Evolutionary conservation across 768 basidiomycete species (phyloP), one percentile per base, ranked within the genome.

Genomic region (Crassisporium funariophilum): DNA sequence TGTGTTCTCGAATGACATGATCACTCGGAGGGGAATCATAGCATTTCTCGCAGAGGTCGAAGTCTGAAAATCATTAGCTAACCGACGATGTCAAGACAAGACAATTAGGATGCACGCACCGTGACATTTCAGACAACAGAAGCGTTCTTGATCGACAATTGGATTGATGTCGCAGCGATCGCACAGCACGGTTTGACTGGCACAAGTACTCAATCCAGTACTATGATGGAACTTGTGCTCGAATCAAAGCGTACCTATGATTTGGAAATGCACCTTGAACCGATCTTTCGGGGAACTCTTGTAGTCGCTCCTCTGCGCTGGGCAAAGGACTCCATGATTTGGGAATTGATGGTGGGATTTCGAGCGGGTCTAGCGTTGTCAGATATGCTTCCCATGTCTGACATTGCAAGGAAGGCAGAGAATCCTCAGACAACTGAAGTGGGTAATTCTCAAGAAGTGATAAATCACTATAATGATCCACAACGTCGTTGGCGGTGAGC

Each of bases 371-470:
- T 8, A 39, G 12, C 13, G 35, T 27, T 20, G 46, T 37, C 21
- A 47, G n/a, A 12, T 42, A 24, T 22, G 51, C 44, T 23, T 55
- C 53, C 53, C 53, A 54, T 5, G 49, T 24, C 16, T 19, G 29
- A 35, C 45, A 54, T 12, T 46, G 33, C 38, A 50, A 40, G 21
- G 40, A 44, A 4, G 53, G 45, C 29, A 31, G 33, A 4, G 25
- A 6, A 5, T 33, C 37, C n/a, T 13, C 19, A 1, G 13, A 20
- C 10, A 35, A n/a, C 1, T 21, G 23, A 13, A 49, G 4, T 5
- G 44, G 47, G 22, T 38, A 49, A 22, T 55, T 45, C 3, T 46
- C 31, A 10, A 49, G 37, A 1, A 52, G 21, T 13, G 13, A 6
- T 11, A 37, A 19, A 29, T 51, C 49, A 5, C 35, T 21, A n/a